A percentile compares a stretch with the other conserved stretches of the same genome.
Conservation (phyloP, 768 basidiomycete genomes). For the Sporobolomyces roseus region DNA sequence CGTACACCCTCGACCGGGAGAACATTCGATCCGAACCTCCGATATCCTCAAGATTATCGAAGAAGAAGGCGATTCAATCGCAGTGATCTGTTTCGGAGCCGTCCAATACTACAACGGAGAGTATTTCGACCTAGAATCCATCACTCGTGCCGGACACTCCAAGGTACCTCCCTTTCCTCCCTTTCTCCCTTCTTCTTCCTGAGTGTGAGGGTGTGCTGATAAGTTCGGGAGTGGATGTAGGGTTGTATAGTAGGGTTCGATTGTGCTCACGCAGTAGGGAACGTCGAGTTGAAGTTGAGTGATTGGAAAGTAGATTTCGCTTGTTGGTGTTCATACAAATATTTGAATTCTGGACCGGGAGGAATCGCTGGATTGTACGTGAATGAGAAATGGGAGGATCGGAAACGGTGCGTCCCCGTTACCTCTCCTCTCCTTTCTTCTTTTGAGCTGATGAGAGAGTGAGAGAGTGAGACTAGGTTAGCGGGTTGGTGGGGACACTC, state of each 20-base stretch:
- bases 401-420: constrained; percentile 15
- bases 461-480: no score
- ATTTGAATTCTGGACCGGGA: constrained; percentile 92
- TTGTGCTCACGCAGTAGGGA: constrained; percentile 90
- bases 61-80: constrained; percentile 69
- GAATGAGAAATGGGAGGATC: constrained; percentile 55
- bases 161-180: constrained; percentile 57
- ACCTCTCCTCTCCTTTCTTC: no score
- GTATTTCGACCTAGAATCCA: constrained; percentile 77
- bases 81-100: constrained; percentile 86
- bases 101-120: constrained; percentile 98
- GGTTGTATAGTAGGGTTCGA: constrained; percentile 95
- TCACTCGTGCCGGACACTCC: constrained; percentile 78
- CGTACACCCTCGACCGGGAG: constrained; percentile 72
- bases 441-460: no score
- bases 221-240: constrained; percentile 50
- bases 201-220: neutral
- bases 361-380: constrained; percentile 93
- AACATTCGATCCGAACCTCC: constrained; percentile 76
- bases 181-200: neutral
- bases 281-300: constrained; percentile 81
- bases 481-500: constrained; percentile 99
- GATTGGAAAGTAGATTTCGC: constrained; percentile 97
- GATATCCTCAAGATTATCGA: constrained; percentile 77
- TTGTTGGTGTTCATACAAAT: constrained; percentile 97